Evolutionary conservation across 1,284 basidiomycete species (phyloP).

Genomic region (Ustilago trichophora): DNA sequence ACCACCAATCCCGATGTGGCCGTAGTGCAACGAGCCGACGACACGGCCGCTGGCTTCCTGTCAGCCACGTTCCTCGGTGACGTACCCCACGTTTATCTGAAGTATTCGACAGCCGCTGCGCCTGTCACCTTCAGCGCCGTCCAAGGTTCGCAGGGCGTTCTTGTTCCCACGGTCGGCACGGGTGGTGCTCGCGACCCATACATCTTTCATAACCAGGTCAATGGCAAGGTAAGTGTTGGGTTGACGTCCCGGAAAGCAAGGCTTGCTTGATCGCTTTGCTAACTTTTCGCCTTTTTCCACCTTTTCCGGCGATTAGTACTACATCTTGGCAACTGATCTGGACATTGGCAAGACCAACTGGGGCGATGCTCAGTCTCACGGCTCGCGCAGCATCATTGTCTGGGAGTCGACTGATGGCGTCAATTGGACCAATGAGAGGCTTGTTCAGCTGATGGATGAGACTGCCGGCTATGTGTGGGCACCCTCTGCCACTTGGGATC

Average conservation of each 20-base stretch:
- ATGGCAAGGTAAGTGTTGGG: slow-evolving; percentile 25
- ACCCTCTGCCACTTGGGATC: slow-evolving; percentile 25
- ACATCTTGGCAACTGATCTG: slow-evolving; percentile 23
- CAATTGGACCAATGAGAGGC: slow-evolving; percentile 15
- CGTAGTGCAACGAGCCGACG: no score
- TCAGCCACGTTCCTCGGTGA: slow-evolving; percentile 20
- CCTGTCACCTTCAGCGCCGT: slow-evolving; percentile 27
- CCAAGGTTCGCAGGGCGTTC: slow-evolving; percentile 10
- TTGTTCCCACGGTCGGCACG: slow-evolving; percentile 16
- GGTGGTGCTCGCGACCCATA: slow-evolving; percentile 18
- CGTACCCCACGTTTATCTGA: slow-evolving; percentile 20
- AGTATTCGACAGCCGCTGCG: slow-evolving; percentile 14
- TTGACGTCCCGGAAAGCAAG: no score
- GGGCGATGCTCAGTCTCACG: slow-evolving; percentile 29
- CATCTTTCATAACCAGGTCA: slow-evolving; percentile 20
- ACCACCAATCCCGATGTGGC: no score
- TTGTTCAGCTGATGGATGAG: slow-evolving; percentile 13
- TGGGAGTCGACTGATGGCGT: slow-evolving; percentile 27
- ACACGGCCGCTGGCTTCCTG: slow-evolving; percentile 16
- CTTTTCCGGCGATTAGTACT: slow-evolving; percentile 2
- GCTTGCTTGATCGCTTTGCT: no score
- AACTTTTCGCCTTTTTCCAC: no score
- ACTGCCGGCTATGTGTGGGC: slow-evolving; percentile 31
- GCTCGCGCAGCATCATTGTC: slow-evolving; percentile 25
- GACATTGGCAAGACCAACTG: slow-evolving; percentile 32